Conservation (phyloP, 768 basidiomycete species). For the Termitomyces sp. region DNA sequence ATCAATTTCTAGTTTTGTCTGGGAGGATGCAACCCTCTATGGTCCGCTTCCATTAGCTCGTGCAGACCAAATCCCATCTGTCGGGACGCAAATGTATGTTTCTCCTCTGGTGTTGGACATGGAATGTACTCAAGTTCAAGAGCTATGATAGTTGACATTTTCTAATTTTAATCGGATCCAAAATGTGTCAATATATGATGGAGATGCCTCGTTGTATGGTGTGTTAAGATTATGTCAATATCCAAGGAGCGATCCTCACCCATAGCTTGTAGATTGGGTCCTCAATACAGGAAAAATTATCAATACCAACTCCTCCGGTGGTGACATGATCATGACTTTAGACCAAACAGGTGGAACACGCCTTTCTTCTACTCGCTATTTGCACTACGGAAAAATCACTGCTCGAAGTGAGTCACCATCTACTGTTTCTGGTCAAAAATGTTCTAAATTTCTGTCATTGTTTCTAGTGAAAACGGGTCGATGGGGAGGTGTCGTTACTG, state of each 20-base stretch:
- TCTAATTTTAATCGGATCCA: constrained; percentile 58
- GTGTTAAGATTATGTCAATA: constrained; percentile 4
- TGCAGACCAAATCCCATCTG: constrained; percentile 74
- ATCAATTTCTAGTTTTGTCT: constrained; percentile 56
- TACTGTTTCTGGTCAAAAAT: not conserved
- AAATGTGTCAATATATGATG: constrained; percentile 64
- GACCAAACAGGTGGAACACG: constrained; percentile 71
- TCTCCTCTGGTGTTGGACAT: not conserved
- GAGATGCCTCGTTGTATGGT: constrained; percentile 70
- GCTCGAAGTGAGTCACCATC: constrained; percentile 37
- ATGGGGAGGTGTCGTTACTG: constrained; percentile 79
- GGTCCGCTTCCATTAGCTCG: constrained; percentile 55
- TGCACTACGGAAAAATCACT: constrained; percentile 77
- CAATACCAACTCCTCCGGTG: constrained; percentile 54
- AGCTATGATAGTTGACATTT: constrained; percentile 47
- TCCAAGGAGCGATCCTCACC: not conserved
- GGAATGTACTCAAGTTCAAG: not conserved
- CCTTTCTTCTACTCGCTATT: constrained; percentile 72
- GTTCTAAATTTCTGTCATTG: not conserved
- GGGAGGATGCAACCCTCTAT: constrained; percentile 81
- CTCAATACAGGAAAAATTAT: constrained; percentile 62
- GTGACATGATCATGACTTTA: constrained; percentile 63
- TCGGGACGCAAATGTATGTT: constrained; percentile 44
- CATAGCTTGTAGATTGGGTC: constrained; percentile 51
- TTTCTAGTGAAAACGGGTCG: constrained; percentile 66